Evolutionary conservation across 495 filamentous ascomycete genomes (phyloP).

Genomic region (Tuber magnatum): DNA sequence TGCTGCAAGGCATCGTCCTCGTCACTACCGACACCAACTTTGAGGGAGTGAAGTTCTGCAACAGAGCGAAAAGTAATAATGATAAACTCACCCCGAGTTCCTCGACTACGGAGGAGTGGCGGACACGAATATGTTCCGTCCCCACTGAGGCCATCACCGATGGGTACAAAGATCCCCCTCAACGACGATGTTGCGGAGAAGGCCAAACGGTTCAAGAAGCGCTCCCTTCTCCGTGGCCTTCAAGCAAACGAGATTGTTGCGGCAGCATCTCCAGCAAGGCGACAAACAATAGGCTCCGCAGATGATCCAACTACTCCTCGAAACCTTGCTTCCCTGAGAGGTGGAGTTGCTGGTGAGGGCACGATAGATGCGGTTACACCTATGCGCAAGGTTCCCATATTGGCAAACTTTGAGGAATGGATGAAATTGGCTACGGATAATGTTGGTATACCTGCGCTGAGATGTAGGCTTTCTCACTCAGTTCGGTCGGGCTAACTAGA

Average conservation of each 20-base stretch:
- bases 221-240: constrained; percentile 78
- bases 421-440: constrained; percentile 99
- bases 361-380: constrained; percentile 70
- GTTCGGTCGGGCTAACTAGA: constrained; percentile 8
- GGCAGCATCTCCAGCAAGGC: constrained; percentile 79
- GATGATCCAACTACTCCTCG: constrained; percentile 50
- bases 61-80: neutral
- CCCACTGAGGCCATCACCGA: constrained; percentile 19
- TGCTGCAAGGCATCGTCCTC: neutral
- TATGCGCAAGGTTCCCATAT: constrained; percentile 89
- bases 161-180: constrained; percentile 59
- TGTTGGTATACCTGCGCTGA: constrained; percentile 20
- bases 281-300: constrained; percentile 55
- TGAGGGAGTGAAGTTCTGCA: neutral
- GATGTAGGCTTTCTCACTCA: neutral
- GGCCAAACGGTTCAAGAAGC: constrained; percentile 74
- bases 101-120: neutral
- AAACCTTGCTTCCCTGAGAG: constrained; percentile 50
- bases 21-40: neutral
- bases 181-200: constrained; percentile 95
- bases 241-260: constrained; percentile 88
- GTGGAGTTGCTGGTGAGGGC: constrained; percentile 49
- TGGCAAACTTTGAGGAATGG: constrained; percentile 99
- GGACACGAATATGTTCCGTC: constrained; percentile 12
- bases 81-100: neutral